phyloP scores from a whole-genome alignment of 345 rosid species.

The Arabidopsis arenosa region DNA sequence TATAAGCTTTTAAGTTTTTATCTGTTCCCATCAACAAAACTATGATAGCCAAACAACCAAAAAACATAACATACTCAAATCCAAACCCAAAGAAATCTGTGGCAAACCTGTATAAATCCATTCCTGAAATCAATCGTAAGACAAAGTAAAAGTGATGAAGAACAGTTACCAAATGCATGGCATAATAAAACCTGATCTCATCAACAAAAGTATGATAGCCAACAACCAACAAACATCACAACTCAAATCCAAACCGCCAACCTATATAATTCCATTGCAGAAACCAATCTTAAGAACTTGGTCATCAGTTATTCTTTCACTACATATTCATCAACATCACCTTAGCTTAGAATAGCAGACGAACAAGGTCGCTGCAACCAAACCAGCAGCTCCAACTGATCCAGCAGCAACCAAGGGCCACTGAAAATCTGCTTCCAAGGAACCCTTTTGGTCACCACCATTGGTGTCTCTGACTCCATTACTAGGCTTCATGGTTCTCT shows the following conservation, averaged over 20 bases:
- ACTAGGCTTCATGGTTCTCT: slow-evolving; percentile 45
- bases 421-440: slow-evolving; percentile 43
- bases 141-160: not conserved
- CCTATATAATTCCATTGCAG: slow-evolving; percentile 41
- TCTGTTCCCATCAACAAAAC: too few relatives aligned
- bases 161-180: not conserved
- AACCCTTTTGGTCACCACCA: slow-evolving; percentile 23
- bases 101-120: too few relatives aligned
- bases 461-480: slow-evolving; percentile 46
- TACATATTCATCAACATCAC: slow-evolving; percentile 36
- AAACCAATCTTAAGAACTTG: slow-evolving; percentile 41
- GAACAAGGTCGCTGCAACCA: slow-evolving; percentile 56
- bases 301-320: slow-evolving; percentile 24
- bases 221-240: slow-evolving; percentile 41
- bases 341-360: slow-evolving; percentile 52
- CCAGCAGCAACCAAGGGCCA: slow-evolving; percentile 62
- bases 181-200: slow-evolving; percentile 21
- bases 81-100: too few relatives aligned
- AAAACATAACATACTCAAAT: too few relatives aligned
- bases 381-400: slow-evolving; percentile 54
- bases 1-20: too few relatives aligned
- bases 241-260: slow-evolving; percentile 41
- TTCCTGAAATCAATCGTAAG: not conserved
- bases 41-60: too few relatives aligned
- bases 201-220: slow-evolving; percentile 34